Conservation (phyloP, 1,139 yeast genomes). For the Protomyces arabidopsidicola region DNA sequence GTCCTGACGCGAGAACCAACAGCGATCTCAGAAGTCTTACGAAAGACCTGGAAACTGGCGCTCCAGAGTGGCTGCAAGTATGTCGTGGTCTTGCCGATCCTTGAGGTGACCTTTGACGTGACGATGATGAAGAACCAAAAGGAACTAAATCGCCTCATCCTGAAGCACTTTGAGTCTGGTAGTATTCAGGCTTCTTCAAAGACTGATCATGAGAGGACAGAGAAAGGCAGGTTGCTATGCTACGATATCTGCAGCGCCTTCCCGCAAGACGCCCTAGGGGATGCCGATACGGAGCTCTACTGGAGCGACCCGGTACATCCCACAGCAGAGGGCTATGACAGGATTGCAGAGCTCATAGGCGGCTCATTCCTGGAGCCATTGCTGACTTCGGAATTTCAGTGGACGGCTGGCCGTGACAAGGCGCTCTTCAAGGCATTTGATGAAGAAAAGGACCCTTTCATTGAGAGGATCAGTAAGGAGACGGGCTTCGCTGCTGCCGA, state of each 20-base stretch:
- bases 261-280: not conserved
- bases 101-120: not conserved
- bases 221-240: not conserved
- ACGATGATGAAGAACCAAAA: not conserved
- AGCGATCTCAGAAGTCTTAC: not conserved
- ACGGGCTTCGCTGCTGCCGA: not conserved
- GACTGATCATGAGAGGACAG: not conserved
- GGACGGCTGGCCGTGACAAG: not conserved
- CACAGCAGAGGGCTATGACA: not conserved
- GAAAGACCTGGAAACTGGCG: not conserved
- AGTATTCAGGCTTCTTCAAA: not conserved
- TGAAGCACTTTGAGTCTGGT: not conserved
- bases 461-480: not conserved
- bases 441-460: not conserved
- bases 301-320: not conserved
- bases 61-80: not conserved
- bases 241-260: not conserved
- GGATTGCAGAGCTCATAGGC: not conserved
- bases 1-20: not conserved
- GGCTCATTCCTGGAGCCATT: not conserved
- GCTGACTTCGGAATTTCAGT: not conserved
- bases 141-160: not conserved
- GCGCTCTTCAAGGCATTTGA: not conserved
- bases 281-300: not conserved
- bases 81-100: not conserved